A percentile compares a stretch with the other conserved stretches of the same genome.
Conservation (phyloP, 306 rosid species). For the Sicyos edulis region DNA sequence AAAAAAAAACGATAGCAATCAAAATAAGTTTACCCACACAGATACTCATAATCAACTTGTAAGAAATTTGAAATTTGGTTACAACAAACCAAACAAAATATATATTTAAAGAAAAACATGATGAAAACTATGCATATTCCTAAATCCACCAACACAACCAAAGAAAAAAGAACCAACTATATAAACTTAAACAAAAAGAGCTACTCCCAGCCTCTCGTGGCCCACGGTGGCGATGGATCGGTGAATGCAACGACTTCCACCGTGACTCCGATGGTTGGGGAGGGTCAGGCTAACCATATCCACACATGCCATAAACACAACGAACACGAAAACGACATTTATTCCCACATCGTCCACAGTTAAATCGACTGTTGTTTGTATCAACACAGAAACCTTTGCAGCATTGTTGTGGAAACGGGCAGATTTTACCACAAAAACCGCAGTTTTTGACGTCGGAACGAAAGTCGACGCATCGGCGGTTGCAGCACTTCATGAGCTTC, state of each 20-base stretch:
- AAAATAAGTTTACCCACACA: too few species aligned
- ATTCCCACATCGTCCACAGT: conserved; percentile 69
- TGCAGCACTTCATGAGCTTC: conserved; percentile 35
- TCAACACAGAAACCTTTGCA: conserved; percentile 48
- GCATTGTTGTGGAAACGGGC: conserved; percentile 45
- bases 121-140: too few species aligned
- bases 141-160: neutral
- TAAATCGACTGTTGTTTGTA: conserved; percentile 31
- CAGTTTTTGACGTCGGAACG: conserved; percentile 43
- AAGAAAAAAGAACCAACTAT: too few species aligned
- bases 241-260: neutral
- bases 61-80: too few species aligned
- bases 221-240: neutral
- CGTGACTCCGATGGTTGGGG: neutral
- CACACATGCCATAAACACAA: conserved; percentile 64
- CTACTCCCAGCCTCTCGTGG: neutral
- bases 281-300: conserved; percentile 30
- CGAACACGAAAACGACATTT: conserved; percentile 35
- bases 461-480: conserved; percentile 49
- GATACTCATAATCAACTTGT: too few species aligned
- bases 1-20: too few species aligned
- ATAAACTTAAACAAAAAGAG: neutral
- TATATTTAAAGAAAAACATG: too few species aligned
- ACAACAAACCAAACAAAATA: too few species aligned
- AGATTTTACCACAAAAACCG: conserved; percentile 42